These are phyloP conservation scores for Zopfochytrium polystomum DNA, from an alignment of 371 early-diverging fungal genomes.

Conservation along the genomic window DNA sequence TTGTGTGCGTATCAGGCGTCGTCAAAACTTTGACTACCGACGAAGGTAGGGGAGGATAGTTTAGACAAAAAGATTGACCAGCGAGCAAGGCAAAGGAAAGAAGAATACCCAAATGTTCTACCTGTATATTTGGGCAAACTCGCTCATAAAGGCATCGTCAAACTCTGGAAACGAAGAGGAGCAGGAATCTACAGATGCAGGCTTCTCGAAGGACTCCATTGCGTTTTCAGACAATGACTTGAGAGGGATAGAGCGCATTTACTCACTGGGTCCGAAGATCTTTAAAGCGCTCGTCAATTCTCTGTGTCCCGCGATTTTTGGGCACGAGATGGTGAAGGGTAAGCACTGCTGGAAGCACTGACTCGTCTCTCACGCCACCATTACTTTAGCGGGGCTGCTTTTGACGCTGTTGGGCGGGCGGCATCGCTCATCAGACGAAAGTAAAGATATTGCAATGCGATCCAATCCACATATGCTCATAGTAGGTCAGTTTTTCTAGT, in stretches of 20 bases:
- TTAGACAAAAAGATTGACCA: not conserved
- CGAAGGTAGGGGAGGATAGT: constrained; percentile 46
- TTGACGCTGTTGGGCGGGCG: constrained; percentile 68
- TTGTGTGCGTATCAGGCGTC: constrained; percentile 65
- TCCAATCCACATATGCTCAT: constrained; percentile 72
- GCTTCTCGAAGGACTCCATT: constrained; percentile 46
- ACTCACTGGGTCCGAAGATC: constrained; percentile 41
- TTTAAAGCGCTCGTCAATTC: constrained; percentile 53
- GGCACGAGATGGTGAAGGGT: constrained; percentile 65
- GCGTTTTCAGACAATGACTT: constrained; percentile 52
- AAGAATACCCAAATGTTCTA: constrained; percentile 54
- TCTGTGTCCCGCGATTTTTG: constrained; percentile 65
- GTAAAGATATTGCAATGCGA: constrained; percentile 41
- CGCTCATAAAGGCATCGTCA: constrained; percentile 55
- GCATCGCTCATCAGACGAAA: constrained; percentile 23
- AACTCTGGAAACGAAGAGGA: constrained; percentile 33
- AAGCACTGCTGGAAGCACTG: too few relatives aligned
- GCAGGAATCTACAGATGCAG: constrained; percentile 11
- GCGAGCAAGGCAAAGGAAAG: constrained; percentile 20
- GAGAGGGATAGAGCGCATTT: constrained; percentile 53
- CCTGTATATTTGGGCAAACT: constrained; percentile 64
- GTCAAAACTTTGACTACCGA: constrained; percentile 68
- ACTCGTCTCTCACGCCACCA: too few relatives aligned
- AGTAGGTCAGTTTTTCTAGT: constrained; percentile 43
- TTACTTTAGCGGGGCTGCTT: constrained; percentile 54